phyloP scores from a whole-genome alignment of 768 basidiomycete species.

The Lactifluus subvellereus region DNA sequence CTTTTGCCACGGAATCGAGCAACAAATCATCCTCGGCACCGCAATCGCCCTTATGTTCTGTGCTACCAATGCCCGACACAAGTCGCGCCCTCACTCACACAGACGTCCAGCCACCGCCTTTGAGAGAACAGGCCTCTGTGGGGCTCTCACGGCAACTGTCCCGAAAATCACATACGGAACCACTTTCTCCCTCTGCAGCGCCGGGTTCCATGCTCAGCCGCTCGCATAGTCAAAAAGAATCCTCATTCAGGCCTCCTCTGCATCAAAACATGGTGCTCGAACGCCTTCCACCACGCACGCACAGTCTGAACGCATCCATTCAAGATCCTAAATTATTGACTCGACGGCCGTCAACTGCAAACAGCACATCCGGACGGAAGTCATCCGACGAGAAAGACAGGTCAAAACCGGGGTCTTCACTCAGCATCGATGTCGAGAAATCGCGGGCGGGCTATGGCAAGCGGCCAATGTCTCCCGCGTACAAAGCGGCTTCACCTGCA shows the following conservation, averaged over 20 bases:
- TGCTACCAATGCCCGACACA: neutral
- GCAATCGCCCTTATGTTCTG: constrained; percentile 9
- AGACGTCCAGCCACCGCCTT: neutral
- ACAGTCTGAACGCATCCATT: constrained; percentile 13
- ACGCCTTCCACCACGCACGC: constrained; percentile 22
- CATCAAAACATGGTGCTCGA: constrained; percentile 19
- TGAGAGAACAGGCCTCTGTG: neutral
- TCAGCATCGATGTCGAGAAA: constrained; percentile 31
- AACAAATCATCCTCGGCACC: constrained; percentile 10
- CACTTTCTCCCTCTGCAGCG: neutral
- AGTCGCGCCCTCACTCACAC: neutral
- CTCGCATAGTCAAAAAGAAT: constrained; percentile 12
- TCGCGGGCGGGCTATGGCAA: constrained; percentile 13
- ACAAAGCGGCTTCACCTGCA: constrained; percentile 49
- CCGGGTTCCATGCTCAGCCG: neutral
- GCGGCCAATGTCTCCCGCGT: constrained; percentile 29
- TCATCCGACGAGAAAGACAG: constrained; percentile 29
- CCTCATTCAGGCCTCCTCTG: constrained; percentile 15
- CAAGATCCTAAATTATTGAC: neutral
- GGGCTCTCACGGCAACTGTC: constrained; percentile 8
- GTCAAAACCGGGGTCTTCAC: constrained; percentile 24
- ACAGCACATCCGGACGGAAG: constrained; percentile 24
- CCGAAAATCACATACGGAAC: constrained; percentile 3
- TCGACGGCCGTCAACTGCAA: neutral
- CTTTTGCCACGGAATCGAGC: constrained; percentile 4